Evolutionary conservation across 2,329 filamentous ascomycete genomes (phyloP).

Genomic region (Colletotrichum gloeosporioides): DNA sequence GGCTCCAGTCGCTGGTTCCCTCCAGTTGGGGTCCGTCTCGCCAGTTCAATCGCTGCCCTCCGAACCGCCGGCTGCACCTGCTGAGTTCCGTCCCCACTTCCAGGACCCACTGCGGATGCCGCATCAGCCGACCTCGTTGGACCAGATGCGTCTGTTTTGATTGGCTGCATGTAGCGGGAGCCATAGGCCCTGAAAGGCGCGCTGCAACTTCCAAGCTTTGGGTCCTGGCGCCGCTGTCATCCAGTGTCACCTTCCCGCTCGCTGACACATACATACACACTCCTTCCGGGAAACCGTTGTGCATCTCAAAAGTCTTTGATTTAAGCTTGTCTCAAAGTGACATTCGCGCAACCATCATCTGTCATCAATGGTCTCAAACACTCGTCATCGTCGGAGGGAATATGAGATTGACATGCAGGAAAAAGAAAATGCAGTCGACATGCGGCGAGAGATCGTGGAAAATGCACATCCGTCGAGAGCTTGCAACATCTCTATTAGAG

Average conservation of each 20-base stretch:
- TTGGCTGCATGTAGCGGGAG: background rate
- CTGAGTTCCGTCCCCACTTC: background rate
- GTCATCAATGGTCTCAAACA: background rate
- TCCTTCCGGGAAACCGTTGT: background rate
- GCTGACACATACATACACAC: background rate
- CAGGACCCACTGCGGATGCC: background rate
- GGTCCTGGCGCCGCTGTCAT: conserved; percentile 4
- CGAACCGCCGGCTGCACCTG: background rate
- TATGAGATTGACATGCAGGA: background rate
- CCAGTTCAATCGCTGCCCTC: background rate
- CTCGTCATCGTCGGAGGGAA: background rate
- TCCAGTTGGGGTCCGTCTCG: background rate
- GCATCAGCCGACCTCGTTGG: conserved; percentile 6
- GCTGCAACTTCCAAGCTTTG: background rate
- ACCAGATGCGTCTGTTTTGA: background rate
- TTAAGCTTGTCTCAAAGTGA: background rate
- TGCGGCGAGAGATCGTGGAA: too few species aligned
- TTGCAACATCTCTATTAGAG: background rate
- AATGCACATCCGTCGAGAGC: rapidly evolving
- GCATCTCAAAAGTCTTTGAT: background rate
- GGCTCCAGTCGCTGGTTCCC: background rate
- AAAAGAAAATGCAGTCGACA: background rate
- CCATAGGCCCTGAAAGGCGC: background rate
- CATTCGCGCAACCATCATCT: background rate
- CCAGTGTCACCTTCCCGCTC: background rate